Evolutionary conservation across 352 stramenopile genomes (phyloP), one percentile per base, ranked within the genome.

Genomic region (Phytophthora litchii): DNA sequence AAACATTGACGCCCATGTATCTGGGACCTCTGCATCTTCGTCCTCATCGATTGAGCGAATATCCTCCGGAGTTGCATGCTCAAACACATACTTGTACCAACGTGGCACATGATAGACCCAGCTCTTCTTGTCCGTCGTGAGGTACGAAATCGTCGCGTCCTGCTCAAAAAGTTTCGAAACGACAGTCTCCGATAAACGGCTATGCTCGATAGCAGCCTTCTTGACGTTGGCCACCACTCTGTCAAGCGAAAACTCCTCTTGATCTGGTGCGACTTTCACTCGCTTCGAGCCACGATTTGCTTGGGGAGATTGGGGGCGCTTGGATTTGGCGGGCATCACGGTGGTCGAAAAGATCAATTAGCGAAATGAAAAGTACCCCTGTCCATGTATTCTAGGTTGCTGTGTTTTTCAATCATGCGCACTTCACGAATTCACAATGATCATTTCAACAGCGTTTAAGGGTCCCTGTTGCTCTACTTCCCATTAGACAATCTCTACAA

Each of bases 51-150:
- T 25, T 37, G 19, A 53, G 6, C 16, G 41, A 31, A 67, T 17
- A 0, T 71, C 57, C 3, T 70, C 56, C 8, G 23, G 37, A 4
- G 51, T 60, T 10, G 42, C 62, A 16, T 74, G 36, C 19, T 74
- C 6, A 14, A 74, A 83, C 2, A 87, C 42, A 20, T 59, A 54
- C 8, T 43, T 58, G 48, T 86, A 88, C 81, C 81, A 91, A 2
- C 49, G 58, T 21, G 81, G 81, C 3, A 83, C 70, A 52, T 84
- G 65, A 38, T 82, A 86, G 14, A 91, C 48, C 81, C 78, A 91
- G 42, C 81, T 91, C 23, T 54, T 60, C 42, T 37, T 54, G 42
- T 78, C 70, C 6, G 52, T 54, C 7, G 70, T 78, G 19, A 78
- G 46, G 44, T 70, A 75, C n/a, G 38, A 60, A 12, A 62, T 60